These are phyloP conservation scores for Trametopsis cervina DNA, from an alignment of 768 basidiomycete genomes.

Conservation along the genomic window DNA sequence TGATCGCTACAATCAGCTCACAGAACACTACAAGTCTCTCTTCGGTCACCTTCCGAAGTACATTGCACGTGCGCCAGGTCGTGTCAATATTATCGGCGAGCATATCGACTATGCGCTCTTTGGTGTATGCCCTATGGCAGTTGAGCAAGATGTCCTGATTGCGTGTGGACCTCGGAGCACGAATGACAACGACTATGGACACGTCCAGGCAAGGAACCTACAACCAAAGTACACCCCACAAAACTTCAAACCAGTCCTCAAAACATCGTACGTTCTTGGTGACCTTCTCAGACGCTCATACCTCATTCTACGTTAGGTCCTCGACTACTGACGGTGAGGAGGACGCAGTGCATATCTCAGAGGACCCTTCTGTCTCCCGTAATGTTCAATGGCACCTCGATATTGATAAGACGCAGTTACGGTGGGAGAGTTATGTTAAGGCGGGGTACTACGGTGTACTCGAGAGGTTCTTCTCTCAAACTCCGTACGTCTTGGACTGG, in stretches of 20 bases:
- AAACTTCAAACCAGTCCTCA: conserved; percentile 48
- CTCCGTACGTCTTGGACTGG: conserved; percentile 3
- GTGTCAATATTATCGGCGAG: conserved; percentile 70
- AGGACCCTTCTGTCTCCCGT: neutral
- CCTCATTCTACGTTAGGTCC: neutral
- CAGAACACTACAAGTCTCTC: conserved; percentile 50
- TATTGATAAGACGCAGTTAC: conserved; percentile 59
- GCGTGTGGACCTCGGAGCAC: conserved; percentile 44
- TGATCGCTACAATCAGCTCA: conserved; percentile 55
- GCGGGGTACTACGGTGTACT: conserved; percentile 71
- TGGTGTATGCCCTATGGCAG: conserved; percentile 79
- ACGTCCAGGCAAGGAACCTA: conserved; percentile 58
- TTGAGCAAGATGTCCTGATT: conserved; percentile 79
- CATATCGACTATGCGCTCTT: conserved; percentile 83
- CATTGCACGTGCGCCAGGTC: conserved; percentile 72
- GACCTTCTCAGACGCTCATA: no score
- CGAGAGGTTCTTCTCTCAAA: conserved; percentile 8
- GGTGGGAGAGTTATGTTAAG: conserved; percentile 88
- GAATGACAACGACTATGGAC: conserved; percentile 24
- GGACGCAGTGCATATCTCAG: neutral
- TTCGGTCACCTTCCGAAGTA: conserved; percentile 64
- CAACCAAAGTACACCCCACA: conserved; percentile 52
- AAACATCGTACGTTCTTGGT: no score
- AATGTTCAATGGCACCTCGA: conserved; percentile 56
- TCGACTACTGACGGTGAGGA: neutral